Conservation (phyloP, 805 yeast genomes). For the Nakazawaea anatomiae region DNA sequence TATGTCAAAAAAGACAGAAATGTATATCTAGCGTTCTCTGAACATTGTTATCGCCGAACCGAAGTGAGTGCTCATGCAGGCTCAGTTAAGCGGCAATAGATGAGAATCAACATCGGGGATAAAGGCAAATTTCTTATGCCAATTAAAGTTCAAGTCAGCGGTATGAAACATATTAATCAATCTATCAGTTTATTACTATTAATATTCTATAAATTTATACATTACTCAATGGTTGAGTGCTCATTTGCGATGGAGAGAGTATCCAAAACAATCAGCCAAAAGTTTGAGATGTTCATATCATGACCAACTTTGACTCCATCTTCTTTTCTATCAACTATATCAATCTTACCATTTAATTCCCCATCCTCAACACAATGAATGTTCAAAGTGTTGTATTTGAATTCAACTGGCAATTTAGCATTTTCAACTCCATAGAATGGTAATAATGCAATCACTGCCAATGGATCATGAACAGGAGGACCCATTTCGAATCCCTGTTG, state of each 20-base stretch:
- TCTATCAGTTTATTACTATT: too few species aligned
- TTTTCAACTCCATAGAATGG: slow-evolving; percentile 29
- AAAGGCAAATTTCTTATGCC: too few species aligned
- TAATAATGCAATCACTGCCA: slow-evolving; percentile 58
- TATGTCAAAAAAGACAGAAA: too few species aligned
- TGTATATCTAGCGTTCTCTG: too few species aligned
- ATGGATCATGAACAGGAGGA: slow-evolving; percentile 79
- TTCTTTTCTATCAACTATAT: slow-evolving; percentile 11
- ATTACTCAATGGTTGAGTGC: slow-evolving; percentile 11
- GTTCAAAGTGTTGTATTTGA: slow-evolving; percentile 14
- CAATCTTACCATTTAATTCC: slow-evolving; percentile 23
- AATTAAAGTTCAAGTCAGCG: too few species aligned
- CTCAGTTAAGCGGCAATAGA: too few species aligned
- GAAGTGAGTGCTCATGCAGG: too few species aligned
- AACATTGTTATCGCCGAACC: too few species aligned
- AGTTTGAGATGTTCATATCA: slow-evolving; percentile 31
- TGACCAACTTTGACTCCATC: slow-evolving; percentile 34
- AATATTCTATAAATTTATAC: not conserved
- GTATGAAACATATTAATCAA: not conserved
- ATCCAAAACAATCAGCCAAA: slow-evolving; percentile 39
- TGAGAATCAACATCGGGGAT: too few species aligned
- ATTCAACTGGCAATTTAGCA: slow-evolving; percentile 12
- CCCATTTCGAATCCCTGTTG: slow-evolving; percentile 43
- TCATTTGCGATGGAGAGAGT: slow-evolving; percentile 32
- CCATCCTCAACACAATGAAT: slow-evolving; percentile 18